Evolutionary conservation across 106 monocot genomes (phyloP).

Genomic region (Allium cepa): DNA sequence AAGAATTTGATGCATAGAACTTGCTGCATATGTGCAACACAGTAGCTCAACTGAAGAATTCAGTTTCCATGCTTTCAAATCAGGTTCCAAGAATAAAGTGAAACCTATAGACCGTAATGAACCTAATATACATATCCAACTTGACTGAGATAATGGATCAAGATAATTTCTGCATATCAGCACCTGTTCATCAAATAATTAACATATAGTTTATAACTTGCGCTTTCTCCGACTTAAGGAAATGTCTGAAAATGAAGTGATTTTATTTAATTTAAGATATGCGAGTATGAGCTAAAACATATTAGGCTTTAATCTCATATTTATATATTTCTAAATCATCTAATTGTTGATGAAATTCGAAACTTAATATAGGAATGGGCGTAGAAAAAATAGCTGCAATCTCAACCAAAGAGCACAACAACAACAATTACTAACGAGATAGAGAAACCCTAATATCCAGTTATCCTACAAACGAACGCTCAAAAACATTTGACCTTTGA

Average conservation of each 20-base stretch:
- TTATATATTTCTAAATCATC: too few species aligned
- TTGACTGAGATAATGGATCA: constrained; percentile 34
- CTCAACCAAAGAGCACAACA: constrained; percentile 66
- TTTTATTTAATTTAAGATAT: background rate
- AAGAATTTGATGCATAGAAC: background rate
- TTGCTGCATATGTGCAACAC: constrained; percentile 34
- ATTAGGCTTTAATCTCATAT: too few species aligned
- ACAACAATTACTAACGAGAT: constrained; percentile 35
- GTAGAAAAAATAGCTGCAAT: constrained; percentile 27
- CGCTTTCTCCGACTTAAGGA: too few species aligned
- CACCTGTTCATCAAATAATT: constrained; percentile 12
- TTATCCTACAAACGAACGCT: constrained; percentile 1
- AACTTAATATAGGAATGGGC: background rate
- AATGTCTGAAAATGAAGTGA: too few species aligned
- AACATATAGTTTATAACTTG: background rate
- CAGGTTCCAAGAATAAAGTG: constrained; percentile 29
- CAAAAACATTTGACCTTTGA: constrained; percentile 35
- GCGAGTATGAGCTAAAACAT: too few species aligned
- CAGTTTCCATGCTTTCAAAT: constrained; percentile 33
- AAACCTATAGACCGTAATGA: constrained; percentile 25
- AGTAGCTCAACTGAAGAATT: constrained; percentile 22
- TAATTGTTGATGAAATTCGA: too few species aligned
- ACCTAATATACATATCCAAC: constrained; percentile 50
- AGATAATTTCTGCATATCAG: constrained; percentile 28
- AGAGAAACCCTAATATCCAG: constrained; percentile 35